These are phyloP conservation scores for Earliella scabrosa DNA, from an alignment of 1,284 basidiomycete genomes.

Conservation along the genomic window DNA sequence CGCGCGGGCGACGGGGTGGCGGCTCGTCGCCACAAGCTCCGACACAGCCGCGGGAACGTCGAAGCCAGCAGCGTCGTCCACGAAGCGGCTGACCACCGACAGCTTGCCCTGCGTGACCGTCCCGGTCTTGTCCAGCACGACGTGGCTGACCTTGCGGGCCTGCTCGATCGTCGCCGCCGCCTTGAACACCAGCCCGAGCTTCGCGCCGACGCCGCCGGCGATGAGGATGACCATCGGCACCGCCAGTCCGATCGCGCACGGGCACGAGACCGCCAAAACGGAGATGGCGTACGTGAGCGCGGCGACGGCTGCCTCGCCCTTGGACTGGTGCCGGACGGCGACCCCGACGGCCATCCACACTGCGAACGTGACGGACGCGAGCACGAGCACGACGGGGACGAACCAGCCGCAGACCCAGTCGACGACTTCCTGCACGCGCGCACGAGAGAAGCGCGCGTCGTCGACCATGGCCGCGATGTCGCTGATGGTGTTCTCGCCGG, in stretches of 20 bases:
- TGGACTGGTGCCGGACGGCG: constrained; percentile 32
- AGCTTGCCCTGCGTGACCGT: constrained; percentile 45
- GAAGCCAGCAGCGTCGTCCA: constrained; percentile 24
- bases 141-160: constrained; percentile 36
- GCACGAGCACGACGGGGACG: constrained; percentile 38
- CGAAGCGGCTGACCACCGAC: constrained; percentile 32
- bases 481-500: constrained; percentile 48
- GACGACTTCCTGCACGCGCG: constrained; percentile 43
- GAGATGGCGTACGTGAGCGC: constrained; percentile 46
- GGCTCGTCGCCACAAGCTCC: constrained; percentile 33
- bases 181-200: constrained; percentile 40
- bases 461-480: constrained; percentile 43
- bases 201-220: constrained; percentile 39
- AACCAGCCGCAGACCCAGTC: constrained; percentile 42
- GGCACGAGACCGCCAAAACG: constrained; percentile 48
- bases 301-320: constrained; percentile 34
- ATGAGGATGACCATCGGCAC: constrained; percentile 44
- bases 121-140: constrained; percentile 53
- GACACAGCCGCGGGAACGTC: constrained; percentile 26
- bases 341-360: constrained; percentile 43
- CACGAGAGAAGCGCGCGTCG: constrained; percentile 42
- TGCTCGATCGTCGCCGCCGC: constrained; percentile 36
- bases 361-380: constrained; percentile 39
- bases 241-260: constrained; percentile 46
- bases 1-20: constrained; percentile 41